phyloP scores from a whole-genome alignment of 176 grass and related monocot genomes.

The Paspalum vaginatum region DNA sequence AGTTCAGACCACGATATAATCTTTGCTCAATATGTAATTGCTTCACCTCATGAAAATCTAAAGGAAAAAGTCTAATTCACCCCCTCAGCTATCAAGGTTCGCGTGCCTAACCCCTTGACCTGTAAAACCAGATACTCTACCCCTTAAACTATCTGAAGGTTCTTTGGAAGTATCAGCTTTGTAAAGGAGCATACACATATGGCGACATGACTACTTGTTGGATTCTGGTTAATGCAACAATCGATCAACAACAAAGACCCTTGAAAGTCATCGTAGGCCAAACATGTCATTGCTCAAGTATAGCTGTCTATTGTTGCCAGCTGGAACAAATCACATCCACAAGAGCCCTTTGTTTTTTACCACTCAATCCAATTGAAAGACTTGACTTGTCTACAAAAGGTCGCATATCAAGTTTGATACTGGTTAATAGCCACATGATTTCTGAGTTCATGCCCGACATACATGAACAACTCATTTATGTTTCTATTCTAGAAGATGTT shows the following conservation, averaged over 20 bases:
- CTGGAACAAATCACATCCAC: conserved; percentile 16
- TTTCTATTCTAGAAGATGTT: background rate
- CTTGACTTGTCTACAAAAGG: background rate
- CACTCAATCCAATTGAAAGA: conserved; percentile 10
- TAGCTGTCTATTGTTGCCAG: background rate
- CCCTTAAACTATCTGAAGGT: background rate
- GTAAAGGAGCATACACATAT: background rate
- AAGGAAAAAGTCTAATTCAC: too few species aligned
- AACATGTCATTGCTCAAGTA: conserved; percentile 6
- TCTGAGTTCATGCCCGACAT: background rate
- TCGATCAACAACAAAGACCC: background rate
- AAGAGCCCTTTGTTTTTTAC: background rate
- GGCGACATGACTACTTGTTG: background rate
- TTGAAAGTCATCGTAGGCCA: background rate
- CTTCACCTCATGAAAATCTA: background rate
- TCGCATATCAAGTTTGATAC: background rate
- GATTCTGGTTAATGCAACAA: background rate
- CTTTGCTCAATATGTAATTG: background rate
- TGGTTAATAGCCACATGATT: conserved; percentile 7
- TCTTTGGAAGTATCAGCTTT: background rate
- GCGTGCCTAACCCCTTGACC: too few species aligned
- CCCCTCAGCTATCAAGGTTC: too few species aligned
- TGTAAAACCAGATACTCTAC: too few species aligned
- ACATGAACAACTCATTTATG: background rate
- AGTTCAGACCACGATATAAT: background rate